These are phyloP conservation scores for Ligustrum vulgare DNA, from an alignment of 257 asterid genomes.

Conservation along the genomic window DNA sequence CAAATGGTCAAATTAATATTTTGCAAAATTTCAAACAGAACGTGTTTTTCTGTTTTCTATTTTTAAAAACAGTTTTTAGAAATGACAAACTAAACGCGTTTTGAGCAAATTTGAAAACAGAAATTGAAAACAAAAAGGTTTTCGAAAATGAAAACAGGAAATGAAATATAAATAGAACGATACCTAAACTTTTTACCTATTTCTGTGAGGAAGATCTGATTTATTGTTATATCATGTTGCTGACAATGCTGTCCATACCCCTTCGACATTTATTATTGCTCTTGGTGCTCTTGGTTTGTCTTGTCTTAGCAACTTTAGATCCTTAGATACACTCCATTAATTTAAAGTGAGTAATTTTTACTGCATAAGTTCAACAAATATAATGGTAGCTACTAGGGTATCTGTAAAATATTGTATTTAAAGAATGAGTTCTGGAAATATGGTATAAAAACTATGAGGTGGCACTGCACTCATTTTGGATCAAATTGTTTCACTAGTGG, in stretches of 20 bases:
- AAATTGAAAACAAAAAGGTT: too few species aligned
- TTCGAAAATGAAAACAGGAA: too few species aligned
- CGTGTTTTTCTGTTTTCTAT: too few species aligned
- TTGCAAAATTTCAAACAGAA: too few species aligned
- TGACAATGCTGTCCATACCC: background rate
- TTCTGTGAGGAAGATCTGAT: background rate
- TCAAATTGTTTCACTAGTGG: background rate
- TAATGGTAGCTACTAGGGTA: background rate
- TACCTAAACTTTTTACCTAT: background rate
- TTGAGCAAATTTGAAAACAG: too few species aligned
- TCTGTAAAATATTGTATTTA: background rate
- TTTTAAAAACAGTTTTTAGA: too few species aligned
- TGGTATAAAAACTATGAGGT: background rate
- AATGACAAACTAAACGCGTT: too few species aligned
- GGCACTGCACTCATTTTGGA: background rate
- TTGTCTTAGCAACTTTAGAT: background rate
- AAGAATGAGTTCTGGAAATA: background rate
- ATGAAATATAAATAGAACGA: too few species aligned
- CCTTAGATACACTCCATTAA: background rate
- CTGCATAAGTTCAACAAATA: background rate
- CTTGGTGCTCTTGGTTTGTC: background rate
- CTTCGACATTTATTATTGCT: background rate
- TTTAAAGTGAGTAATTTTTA: background rate
- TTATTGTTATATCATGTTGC: background rate
- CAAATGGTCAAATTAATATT: too few species aligned